A percentile compares a stretch with the other conserved stretches of the same genome.
phyloP scores from a whole-genome alignment of 2,329 filamentous ascomycete species.

The Pestalotiopsis sp. region DNA sequence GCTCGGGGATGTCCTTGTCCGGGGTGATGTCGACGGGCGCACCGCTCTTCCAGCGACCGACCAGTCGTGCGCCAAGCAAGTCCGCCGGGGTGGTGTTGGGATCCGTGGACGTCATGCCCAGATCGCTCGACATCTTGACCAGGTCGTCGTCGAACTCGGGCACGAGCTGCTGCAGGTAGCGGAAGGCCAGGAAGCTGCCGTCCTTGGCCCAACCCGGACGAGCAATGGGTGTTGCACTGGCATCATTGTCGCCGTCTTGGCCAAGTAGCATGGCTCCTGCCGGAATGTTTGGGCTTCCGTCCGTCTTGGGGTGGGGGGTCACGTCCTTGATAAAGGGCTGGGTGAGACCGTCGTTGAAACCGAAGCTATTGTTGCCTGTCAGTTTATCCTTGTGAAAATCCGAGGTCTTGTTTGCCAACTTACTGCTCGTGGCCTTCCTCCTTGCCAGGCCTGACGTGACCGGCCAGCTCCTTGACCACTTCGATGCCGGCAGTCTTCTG shows the following conservation, averaged over 20 bases:
- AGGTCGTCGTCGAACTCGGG: slow-evolving; percentile 46
- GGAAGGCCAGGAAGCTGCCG: slow-evolving; percentile 47
- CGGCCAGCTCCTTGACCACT: slow-evolving; percentile 33
- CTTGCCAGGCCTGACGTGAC: slow-evolving; percentile 35
- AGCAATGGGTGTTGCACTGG: slow-evolving; percentile 9
- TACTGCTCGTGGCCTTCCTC: slow-evolving; percentile 41
- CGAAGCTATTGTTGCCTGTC: slow-evolving; percentile 32
- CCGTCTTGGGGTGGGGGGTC: slow-evolving; percentile 11
- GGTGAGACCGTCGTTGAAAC: slow-evolving; percentile 44
- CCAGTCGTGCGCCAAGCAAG: slow-evolving; percentile 43
- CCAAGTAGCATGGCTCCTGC: slow-evolving; percentile 37
- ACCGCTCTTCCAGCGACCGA: slow-evolving; percentile 45
- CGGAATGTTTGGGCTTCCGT: slow-evolving; percentile 25
- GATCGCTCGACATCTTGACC: slow-evolving; percentile 30
- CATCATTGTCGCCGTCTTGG: slow-evolving; percentile 35
- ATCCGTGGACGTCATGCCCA: slow-evolving; percentile 22
- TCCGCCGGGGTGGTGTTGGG: slow-evolving; percentile 21
- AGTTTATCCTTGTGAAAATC: slow-evolving; percentile 18
- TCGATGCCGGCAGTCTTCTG: slow-evolving; percentile 25
- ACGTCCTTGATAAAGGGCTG: slow-evolving; percentile 37
- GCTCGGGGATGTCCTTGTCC: slow-evolving; percentile 30
- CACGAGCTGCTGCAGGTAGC: slow-evolving; percentile 46
- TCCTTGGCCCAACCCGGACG: slow-evolving; percentile 43
- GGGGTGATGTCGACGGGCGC: slow-evolving; percentile 33
- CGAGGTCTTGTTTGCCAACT: slow-evolving; percentile 14